Conservation (phyloP, 306 rosid genomes). For the Sindora glabra region DNA sequence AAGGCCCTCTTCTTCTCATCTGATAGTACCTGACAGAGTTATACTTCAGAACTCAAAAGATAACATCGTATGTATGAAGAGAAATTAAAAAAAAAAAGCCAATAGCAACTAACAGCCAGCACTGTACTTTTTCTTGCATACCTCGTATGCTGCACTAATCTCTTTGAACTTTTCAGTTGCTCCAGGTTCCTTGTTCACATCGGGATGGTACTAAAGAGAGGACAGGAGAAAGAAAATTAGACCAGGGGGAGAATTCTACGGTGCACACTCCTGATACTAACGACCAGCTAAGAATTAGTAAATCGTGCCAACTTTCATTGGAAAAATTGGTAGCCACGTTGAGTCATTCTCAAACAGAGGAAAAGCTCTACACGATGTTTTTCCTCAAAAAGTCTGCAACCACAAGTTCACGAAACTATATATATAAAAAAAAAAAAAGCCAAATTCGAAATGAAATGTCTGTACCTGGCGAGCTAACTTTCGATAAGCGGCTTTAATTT, state of each 20-base stretch:
- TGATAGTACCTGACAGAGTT: slow-evolving; percentile 90
- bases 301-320: background rate
- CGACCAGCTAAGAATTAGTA: background rate
- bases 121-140: slow-evolving; percentile 25
- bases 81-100: slow-evolving; percentile 8
- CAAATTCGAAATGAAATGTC: background rate
- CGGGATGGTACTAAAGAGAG: slow-evolving; percentile 80
- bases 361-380: background rate
- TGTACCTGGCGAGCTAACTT: slow-evolving; percentile 93
- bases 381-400: too few species aligned
- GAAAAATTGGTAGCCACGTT: background rate
- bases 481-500: slow-evolving; percentile 93
- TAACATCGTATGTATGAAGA: slow-evolving; percentile 17
- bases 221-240: slow-evolving; percentile 17
- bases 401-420: too few species aligned
- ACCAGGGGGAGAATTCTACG: background rate
- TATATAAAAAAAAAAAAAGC: background rate
- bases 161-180: slow-evolving; percentile 95
- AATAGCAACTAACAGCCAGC: background rate
- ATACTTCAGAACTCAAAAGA: slow-evolving; percentile 67
- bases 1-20: slow-evolving; percentile 93
- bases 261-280: background rate
- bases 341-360: background rate
- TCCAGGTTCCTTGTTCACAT: slow-evolving; percentile 92
- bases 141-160: slow-evolving; percentile 96